A percentile compares a stretch with the other conserved stretches of the same genome.
Evolutionary conservation across 352 stramenopile genomes (phyloP).

Genomic region (Thalassiosira mediterranea): DNA sequence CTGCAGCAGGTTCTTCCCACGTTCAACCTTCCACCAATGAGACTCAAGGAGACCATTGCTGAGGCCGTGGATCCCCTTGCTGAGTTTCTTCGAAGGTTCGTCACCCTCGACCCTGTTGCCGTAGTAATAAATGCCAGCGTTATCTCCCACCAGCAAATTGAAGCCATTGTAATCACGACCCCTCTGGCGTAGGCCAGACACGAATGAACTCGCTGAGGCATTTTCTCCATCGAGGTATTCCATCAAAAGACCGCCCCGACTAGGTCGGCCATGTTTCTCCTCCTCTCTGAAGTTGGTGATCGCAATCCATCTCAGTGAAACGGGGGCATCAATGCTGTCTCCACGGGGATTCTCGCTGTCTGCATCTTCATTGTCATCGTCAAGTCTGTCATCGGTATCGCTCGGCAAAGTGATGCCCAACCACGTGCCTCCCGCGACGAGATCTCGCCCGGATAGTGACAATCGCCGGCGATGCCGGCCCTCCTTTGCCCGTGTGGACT

Average conservation of each 20-base stretch:
- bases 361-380: no score
- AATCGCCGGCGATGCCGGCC: background rate
- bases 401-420: constrained; percentile 40
- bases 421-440: constrained; percentile 46
- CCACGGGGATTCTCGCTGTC: constrained; percentile 7
- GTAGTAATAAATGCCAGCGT: constrained; percentile 29
- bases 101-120: constrained; percentile 15
- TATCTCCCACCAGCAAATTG: constrained; percentile 47
- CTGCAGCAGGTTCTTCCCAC: constrained; percentile 26
- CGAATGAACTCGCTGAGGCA: constrained; percentile 21
- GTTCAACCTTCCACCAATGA: constrained; percentile 43
- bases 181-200: background rate
- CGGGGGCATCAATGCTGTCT: background rate
- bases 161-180: constrained; percentile 51
- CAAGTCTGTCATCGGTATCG: no score
- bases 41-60: constrained; percentile 58
- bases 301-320: constrained; percentile 29
- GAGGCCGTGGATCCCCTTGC: constrained; percentile 50
- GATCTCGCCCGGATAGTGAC: constrained; percentile 43
- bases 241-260: constrained; percentile 28
- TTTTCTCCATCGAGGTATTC: constrained; percentile 16
- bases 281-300: constrained; percentile 31
- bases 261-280: constrained; percentile 24
- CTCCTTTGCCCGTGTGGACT: background rate
- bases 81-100: background rate